A percentile compares a stretch with the other conserved stretches of the same genome.
Conservation (phyloP, 257 asterid species). For the Agastache rugosa region DNA sequence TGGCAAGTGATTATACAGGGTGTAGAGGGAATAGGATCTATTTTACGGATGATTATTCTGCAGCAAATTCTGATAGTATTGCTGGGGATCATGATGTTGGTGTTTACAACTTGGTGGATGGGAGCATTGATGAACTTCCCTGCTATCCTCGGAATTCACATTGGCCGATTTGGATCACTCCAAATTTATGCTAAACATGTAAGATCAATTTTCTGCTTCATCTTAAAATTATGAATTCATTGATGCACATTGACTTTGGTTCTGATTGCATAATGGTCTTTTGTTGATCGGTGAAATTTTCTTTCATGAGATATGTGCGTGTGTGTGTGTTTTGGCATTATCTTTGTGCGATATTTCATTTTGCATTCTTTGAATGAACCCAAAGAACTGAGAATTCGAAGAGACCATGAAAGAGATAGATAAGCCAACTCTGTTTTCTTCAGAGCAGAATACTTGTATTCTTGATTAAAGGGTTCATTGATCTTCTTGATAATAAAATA, state of each 20-base stretch:
- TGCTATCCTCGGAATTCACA: constrained; percentile 60
- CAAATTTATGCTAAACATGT: constrained; percentile 57
- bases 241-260: neutral
- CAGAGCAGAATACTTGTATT: neutral
- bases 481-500: neutral
- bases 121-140: constrained; percentile 52
- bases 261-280: constrained; percentile 2
- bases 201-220: constrained; percentile 26
- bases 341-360: neutral
- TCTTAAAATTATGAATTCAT: neutral
- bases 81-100: constrained; percentile 75
- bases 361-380: constrained; percentile 13
- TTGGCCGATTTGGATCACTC: constrained; percentile 81
- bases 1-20: constrained; percentile 62
- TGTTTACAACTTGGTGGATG: constrained; percentile 63
- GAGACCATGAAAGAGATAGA: neutral
- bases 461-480: neutral
- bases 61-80: constrained; percentile 51
- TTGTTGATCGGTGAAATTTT: constrained; percentile 1
- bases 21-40: constrained; percentile 72
- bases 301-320: neutral
- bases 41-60: constrained; percentile 74
- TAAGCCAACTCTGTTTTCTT: neutral
- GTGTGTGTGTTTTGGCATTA: neutral
- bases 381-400: constrained; percentile 1